A percentile compares a stretch with the other conserved stretches of the same genome.
Evolutionary conservation across 2,329 filamentous ascomycete species (phyloP).

Genomic region (Apiospora rasikravindrae): DNA sequence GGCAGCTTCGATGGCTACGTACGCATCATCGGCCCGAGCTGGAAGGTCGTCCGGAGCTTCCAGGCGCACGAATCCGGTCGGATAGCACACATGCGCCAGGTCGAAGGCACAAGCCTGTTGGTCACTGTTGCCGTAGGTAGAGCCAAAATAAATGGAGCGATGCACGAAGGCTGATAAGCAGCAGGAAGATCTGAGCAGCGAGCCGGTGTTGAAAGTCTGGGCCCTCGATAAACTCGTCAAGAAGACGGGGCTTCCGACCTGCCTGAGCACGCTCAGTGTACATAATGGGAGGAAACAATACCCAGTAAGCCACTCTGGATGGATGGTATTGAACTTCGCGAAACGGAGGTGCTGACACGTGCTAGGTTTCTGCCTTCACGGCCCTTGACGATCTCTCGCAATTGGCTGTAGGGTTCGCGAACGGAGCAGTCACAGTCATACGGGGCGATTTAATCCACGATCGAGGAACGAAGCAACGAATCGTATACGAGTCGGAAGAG

Average conservation of each 20-base stretch:
- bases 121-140: constrained; percentile 73
- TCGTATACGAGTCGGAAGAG: constrained; percentile 95
- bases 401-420: constrained; percentile 93
- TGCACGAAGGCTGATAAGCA: constrained; percentile 38
- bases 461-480: constrained; percentile 89
- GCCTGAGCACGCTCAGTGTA: constrained; percentile 82
- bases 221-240: constrained; percentile 91
- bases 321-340: not conserved
- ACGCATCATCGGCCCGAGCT: constrained; percentile 83
- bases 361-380: constrained; percentile 82
- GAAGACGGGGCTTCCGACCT: constrained; percentile 88
- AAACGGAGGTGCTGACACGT: constrained; percentile 17
- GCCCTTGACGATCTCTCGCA: constrained; percentile 88
- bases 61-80: constrained; percentile 80
- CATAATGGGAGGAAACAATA: constrained; percentile 92
- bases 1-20: constrained; percentile 85
- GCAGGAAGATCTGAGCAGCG: constrained; percentile 82
- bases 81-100: constrained; percentile 90
- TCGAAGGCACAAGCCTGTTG: constrained; percentile 84
- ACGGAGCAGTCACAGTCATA: constrained; percentile 91
- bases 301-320: constrained; percentile 62
- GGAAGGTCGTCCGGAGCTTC: constrained; percentile 87
- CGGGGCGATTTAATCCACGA: constrained; percentile 95
- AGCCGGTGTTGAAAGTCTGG: constrained; percentile 96
- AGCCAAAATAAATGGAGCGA: not conserved